Conservation (phyloP, 1,284 basidiomycete species). For the Pterulicium gracile region DNA sequence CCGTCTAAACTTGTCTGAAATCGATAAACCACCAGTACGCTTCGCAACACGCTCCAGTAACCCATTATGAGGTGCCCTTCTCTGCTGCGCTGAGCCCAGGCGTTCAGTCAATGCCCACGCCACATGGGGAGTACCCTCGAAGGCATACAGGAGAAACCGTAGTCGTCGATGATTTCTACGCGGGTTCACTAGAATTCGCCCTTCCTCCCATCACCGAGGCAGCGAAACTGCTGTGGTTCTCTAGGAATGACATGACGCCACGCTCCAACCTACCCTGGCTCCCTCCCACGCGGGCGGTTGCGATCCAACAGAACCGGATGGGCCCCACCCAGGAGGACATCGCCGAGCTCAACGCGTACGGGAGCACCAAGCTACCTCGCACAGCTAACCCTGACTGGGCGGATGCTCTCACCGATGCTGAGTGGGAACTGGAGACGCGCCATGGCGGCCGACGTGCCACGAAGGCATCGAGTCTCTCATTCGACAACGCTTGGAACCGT, state of each 20-base stretch:
- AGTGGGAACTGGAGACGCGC: background rate
- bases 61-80: background rate
- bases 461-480: background rate
- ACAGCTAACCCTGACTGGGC: background rate
- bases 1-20: background rate
- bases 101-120: background rate
- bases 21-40: background rate
- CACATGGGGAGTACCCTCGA: background rate
- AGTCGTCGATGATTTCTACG: background rate
- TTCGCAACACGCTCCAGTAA: background rate
- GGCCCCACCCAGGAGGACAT: background rate
- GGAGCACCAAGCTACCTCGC: background rate
- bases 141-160: background rate
- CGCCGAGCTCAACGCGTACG: background rate
- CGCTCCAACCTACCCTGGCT: background rate
- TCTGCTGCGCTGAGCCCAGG: background rate
- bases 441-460: background rate
- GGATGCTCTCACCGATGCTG: background rate
- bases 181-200: background rate
- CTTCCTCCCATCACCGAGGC: background rate
- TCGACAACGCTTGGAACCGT: background rate
- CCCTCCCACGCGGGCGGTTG: background rate
- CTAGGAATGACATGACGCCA: background rate
- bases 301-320: background rate
- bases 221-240: background rate